Percentiles rank a stretch among this genome's conserved stretches.
These are phyloP conservation scores for Lentinula lateritia DNA, from an alignment of 768 basidiomycete species.

Conservation along the genomic window DNA sequence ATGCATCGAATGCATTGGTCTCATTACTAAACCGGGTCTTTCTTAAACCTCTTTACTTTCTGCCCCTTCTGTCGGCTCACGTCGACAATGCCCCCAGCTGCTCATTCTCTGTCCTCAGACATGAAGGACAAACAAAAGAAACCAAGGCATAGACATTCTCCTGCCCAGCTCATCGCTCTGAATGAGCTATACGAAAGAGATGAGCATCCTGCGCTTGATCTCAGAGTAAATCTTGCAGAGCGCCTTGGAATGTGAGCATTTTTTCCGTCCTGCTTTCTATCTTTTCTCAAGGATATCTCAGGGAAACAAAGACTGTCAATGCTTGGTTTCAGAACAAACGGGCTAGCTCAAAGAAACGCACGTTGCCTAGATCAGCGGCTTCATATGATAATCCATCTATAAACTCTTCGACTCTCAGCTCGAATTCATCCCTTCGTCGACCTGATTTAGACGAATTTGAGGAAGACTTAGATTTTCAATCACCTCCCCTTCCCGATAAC, in stretches of 20 bases:
- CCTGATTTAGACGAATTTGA: constrained; percentile 38
- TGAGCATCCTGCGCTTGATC: constrained; percentile 69
- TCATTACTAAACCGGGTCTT: constrained; percentile 5
- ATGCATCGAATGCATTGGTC: not conserved
- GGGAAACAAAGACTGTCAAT: constrained; percentile 82
- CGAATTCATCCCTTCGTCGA: constrained; percentile 23
- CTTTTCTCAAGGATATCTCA: constrained; percentile 22
- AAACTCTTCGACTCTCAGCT: constrained; percentile 26
- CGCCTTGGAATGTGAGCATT: constrained; percentile 68
- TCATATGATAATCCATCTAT: constrained; percentile 27
- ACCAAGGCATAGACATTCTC: constrained; percentile 72
- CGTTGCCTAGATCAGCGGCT: constrained; percentile 32
- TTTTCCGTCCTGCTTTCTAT: constrained; percentile 7
- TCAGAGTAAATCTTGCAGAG: constrained; percentile 62
- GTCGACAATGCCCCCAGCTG: constrained; percentile 18
- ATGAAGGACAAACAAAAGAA: constrained; percentile 57
- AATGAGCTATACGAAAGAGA: constrained; percentile 75
- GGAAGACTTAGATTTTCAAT: constrained; percentile 33
- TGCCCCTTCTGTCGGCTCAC: constrained; percentile 2
- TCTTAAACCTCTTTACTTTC: constrained; percentile 7
- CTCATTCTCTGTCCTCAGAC: constrained; percentile 20
- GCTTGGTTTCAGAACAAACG: constrained; percentile 88
- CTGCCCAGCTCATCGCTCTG: constrained; percentile 66
- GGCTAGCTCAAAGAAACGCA: constrained; percentile 72
- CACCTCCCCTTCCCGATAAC: constrained; percentile 19